Base-by-base conservation (phyloP, 345 rosid genomes). In the Eucalyptus paniculata region DNA sequence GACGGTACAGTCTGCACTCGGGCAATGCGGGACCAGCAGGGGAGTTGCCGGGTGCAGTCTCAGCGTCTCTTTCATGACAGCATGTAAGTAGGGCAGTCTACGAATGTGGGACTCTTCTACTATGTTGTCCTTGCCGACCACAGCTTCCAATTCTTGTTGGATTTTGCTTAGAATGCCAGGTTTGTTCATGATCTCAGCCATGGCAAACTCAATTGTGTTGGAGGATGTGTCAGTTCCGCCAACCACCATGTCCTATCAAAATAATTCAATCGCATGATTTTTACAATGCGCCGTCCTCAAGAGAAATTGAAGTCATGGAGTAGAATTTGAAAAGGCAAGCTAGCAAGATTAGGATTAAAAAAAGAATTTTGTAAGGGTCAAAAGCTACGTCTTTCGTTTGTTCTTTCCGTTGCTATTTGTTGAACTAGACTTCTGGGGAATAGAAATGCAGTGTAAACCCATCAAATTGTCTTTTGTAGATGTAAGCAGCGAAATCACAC, bases 221-320 rank as follows among this genome's bases (percentile, higher is more conserved):
- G 97, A 91, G 5, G 95, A 89, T 69, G 96, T 93, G 89, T 95
- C 97, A 4, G 93, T 86, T 3, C 97, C 97, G 14, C 95, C 95
- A 86, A 94, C 93, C 19, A 95, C 89, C 95, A 95, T 95, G 89
- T 95, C 95, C 96, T 95, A 91, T 19, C 32, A 49, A 53, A 26
- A 83, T 9, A 81, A 45, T 50, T 47, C 32, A 24, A 53, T 50
- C 87, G 18, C 12, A 30, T 8, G n/a, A 14, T 12, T 7, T 10
- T 85, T 85, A 3, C 34, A 13, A 30, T 7, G 12, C 49, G 17
- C 50, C 16, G 12, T 40, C 87, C 50, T 40, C 49, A 14, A 45
- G 49, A 44, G 18, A 42, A 26, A 47, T 9, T 85, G 37, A 42
- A 85, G 10, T 24, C 37, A 30, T 32, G 37, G 8, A 65, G 72